Evolutionary conservation across 1,139 yeast species (phyloP), one percentile per base, ranked within the genome.

Genomic region (Blastobotrys apis): DNA sequence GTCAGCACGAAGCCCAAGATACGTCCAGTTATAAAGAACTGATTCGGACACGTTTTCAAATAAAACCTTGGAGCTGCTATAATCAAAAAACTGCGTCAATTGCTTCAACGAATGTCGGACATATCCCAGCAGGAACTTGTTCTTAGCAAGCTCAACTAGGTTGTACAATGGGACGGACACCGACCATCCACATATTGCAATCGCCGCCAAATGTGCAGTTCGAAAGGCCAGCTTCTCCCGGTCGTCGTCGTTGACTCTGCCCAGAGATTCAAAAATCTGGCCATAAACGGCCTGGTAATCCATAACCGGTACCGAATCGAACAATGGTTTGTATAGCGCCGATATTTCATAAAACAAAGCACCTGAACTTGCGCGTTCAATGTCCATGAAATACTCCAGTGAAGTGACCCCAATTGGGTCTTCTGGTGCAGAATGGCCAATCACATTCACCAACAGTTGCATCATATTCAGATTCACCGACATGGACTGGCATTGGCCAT

Each of bases 1-100:
- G 0, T 50, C 50, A 19, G 73, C 52, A 5, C 53, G 47, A 16
- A 45, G 45, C 20, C 63, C 63, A 36, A 51, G 57, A n/a, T 50
- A 47, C 58, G 65, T 60, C 78, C 79, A 75, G 27, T 63, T 63
- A 44, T 60, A 64, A 32, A 75, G 56, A 1, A 75, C 53, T 36
- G 72, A 71, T 16, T 66, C 47, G 35, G 57, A 58, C 20, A 60
- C 53, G 5, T 49, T 22, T n/a, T 51, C 52, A 43, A 73, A 71
- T 9, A 74, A 50, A 1, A 51, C 51, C 22, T 35, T 25, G 8
- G 30, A 8, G 5, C 21, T 19, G 2, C 17, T 26, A 21, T 33
- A 38, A 1, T 13, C 8, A 5, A 22, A 40, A 10, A 15, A 13
- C 4, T 5, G 20, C 1, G 47, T 38, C 20, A 46, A 13, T 5